Evolutionary conservation across 169 alveolate species (phyloP), one percentile per base, ranked within the genome.

Genomic region (Plasmodium blacklocki): DNA sequence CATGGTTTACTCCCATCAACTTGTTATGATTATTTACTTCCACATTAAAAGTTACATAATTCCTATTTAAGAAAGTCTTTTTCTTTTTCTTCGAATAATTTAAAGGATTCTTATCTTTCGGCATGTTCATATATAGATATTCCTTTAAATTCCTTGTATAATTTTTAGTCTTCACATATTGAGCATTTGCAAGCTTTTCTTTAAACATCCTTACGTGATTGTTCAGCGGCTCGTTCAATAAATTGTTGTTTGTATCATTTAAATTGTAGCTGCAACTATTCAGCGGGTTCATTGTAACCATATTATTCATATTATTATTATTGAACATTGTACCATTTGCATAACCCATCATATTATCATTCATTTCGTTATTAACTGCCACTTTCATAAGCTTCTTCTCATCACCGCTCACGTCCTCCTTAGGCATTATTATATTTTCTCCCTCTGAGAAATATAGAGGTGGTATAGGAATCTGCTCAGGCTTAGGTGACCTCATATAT

Each of bases 401-500:
- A 39, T 39, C 47, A 39, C 5, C 2, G 2, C 47, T 7, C 47
- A 39, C 0, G 47, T 39, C 47, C 11, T 59, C 62, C 14, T 32
- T 59, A 7, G 43, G 14, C 11, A 2, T 9, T 32, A n/a, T 54
- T 8, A 45, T 50, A 19, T 23, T 29, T 21, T 2, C 68, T 11
- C n/a, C 62, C 39, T 23, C 88, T 39, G 88, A 75, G 50, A 75
- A 68, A 32, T 63, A 63, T 47, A 21, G 32, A 9, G 88, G 88
- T n/a, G n/a, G n/a, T 29, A 75, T 75, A 32, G 88, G 88, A 18
- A 75, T 75, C 19, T 75, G 88, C 43, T 75, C 88, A 4, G 88
- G 88, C 14, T 75, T 75, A 32, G 88, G 88, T 66, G 88, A 75
- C 23, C 88, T 62, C 88, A 75, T 75, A 23, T 75, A 75, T 63